Percentiles rank a stretch among this genome's conserved stretches.
phyloP scores from a whole-genome alignment of 805 yeast species.

The Isabelozyma gotoi region DNA sequence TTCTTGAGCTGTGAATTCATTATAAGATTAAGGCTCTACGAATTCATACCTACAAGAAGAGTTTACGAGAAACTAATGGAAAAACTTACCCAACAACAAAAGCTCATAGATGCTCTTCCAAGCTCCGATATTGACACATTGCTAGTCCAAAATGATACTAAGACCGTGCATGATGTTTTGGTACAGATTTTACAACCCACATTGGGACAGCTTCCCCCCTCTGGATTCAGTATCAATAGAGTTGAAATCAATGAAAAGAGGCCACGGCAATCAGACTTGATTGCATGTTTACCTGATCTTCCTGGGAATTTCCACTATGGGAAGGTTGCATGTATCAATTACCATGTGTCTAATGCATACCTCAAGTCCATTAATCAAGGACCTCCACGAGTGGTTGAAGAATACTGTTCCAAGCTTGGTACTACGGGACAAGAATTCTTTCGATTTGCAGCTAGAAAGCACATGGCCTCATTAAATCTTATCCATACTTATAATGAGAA shows the following conservation, averaged over 20 bases:
- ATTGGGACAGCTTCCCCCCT: not conserved
- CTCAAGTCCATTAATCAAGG: not conserved
- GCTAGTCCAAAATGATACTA: not conserved
- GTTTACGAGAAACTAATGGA: not conserved
- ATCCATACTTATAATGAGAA: not conserved
- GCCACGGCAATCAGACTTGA: not conserved
- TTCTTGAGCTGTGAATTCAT: not conserved
- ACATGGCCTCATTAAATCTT: not conserved
- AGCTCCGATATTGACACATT: not conserved
- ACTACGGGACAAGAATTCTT: not conserved
- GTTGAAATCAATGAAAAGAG: not conserved
- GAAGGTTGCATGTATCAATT: not conserved
- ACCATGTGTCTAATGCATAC: not conserved
- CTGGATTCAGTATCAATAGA: not conserved
- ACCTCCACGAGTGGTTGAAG: not conserved
- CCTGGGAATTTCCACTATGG: not conserved
- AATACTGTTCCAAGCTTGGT: not conserved
- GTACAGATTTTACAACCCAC: not conserved
- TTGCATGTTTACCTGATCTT: not conserved
- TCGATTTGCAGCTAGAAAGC: not conserved
- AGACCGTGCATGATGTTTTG: not conserved
- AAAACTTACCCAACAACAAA: not conserved
- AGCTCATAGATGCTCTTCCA: not conserved
- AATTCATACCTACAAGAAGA: not conserved
- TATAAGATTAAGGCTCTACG: not conserved